Base-by-base conservation (phyloP, 148 eudicot species). In the Persicaria maculosa region DNA sequence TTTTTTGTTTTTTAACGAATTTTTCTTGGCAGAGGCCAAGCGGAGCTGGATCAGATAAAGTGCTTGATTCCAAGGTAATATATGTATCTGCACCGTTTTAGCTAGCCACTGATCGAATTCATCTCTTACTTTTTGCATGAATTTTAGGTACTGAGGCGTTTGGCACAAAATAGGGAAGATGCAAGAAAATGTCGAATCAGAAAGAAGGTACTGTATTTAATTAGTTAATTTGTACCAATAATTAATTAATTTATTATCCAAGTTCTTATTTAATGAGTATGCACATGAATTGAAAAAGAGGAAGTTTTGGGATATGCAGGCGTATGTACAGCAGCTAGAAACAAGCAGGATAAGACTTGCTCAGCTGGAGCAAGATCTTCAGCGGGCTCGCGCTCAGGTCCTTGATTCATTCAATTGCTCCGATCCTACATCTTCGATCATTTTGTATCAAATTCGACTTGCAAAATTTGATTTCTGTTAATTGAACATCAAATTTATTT, bases 141-240 rank as follows among this genome's bases (percentile, higher is more conserved):
- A 71, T 31, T 36, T 74, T 31, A 94, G 98, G 88, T 93, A 36
- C 79, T 90, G 77, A 85, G 98, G 74, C 98, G 98, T 73, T 87
- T 94, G 79, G 97, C 98, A 71, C 98, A 94, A 72, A 94, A 94
- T 87, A 83, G 98, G 83, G 98, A 94, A 90, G 98, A 97, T 53
- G 98, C 97, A 61, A 90, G 79, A 59, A 94, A 94, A 80, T 91
- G 98, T 84, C 88, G 98, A 68, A 87, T 94, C 5, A 74, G 76
- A 40, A 74, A 74, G 47, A 74, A 74, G 76, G 76, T 74, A 59
- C 14, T 11, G 31, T 31, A 67, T 5, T 14, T 72, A 20, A 20
- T 31, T 31, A 31, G 2, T 31, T 31, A 31, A 31, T 31, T 31
- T 31, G 36, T 31, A 31, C 1, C 36, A 31, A 1, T 4, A 19